These are phyloP conservation scores for Clausena lansium DNA, from an alignment of 345 rosid genomes.

Conservation along the genomic window DNA sequence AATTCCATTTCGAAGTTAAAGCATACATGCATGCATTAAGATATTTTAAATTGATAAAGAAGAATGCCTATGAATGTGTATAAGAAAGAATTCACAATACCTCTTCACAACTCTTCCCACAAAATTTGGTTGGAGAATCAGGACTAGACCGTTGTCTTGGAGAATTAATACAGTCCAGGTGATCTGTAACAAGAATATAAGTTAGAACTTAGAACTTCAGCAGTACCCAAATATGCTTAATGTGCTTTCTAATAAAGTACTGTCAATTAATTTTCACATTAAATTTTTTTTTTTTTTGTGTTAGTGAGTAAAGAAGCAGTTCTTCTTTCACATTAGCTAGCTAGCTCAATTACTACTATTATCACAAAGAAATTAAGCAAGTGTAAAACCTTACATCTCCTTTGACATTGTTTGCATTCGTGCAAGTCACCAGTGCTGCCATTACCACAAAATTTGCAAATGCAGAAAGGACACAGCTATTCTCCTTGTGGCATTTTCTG, in stretches of 20 bases:
- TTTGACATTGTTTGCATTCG: conserved; percentile 20
- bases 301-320: too few species aligned
- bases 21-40: too few species aligned
- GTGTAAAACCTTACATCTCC: neutral
- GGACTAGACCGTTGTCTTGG: neutral
- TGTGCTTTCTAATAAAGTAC: too few species aligned
- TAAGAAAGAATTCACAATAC: conserved; percentile 5
- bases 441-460: conserved; percentile 19
- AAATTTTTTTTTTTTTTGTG: too few species aligned
- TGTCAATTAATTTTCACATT: too few species aligned
- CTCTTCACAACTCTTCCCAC: conserved; percentile 19
- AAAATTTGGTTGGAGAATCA: neutral
- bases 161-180: neutral
- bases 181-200: neutral
- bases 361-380: neutral
- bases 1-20: neutral
- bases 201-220: neutral
- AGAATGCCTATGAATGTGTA: neutral
- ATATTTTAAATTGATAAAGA: neutral
- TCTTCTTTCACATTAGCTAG: too few species aligned
- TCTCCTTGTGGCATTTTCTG: conserved; percentile 24
- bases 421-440: neutral
- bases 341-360: too few species aligned
- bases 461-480: conserved; percentile 25
- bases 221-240: neutral